phyloP scores from a whole-genome alignment of 768 basidiomycete genomes.

The Pleurotus djamor region DNA sequence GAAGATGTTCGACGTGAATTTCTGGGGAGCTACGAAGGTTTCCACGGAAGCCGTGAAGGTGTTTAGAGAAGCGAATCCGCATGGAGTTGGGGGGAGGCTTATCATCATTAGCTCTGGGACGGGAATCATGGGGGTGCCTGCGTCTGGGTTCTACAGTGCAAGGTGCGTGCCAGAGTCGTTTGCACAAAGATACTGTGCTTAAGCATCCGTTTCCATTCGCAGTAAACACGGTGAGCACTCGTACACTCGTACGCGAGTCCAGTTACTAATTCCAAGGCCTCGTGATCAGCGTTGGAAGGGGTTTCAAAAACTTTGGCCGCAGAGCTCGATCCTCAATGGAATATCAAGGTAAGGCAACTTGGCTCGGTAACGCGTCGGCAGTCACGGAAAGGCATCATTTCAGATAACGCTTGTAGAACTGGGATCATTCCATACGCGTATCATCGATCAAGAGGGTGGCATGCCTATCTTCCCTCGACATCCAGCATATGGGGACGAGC shows the following conservation, averaged over 20 bases:
- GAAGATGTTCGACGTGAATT: conserved; percentile 22
- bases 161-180: not conserved
- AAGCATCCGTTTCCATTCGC: not conserved
- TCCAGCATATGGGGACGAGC: not conserved
- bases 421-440: not conserved
- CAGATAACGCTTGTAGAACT: no score
- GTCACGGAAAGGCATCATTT: no score
- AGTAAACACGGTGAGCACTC: conserved; percentile 3
- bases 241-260: not conserved
- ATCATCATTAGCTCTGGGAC: conserved; percentile 24
- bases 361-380: no score
- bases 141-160: conserved; percentile 19
- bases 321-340: conserved; percentile 33
- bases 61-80: conserved; percentile 33
- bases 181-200: not conserved
- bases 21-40: conserved; percentile 27
- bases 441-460: not conserved
- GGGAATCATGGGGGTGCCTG: conserved; percentile 14
- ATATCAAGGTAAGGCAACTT: conserved; percentile 17
- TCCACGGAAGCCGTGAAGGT: conserved; percentile 25
- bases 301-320: conserved; percentile 21
- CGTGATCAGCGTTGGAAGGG: conserved; percentile 24
- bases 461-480: not conserved
- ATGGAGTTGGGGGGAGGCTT: conserved; percentile 30
- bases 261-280: not conserved